Conservation (phyloP, 805 yeast species). For the Saccharomycopsis schoenii region DNA sequence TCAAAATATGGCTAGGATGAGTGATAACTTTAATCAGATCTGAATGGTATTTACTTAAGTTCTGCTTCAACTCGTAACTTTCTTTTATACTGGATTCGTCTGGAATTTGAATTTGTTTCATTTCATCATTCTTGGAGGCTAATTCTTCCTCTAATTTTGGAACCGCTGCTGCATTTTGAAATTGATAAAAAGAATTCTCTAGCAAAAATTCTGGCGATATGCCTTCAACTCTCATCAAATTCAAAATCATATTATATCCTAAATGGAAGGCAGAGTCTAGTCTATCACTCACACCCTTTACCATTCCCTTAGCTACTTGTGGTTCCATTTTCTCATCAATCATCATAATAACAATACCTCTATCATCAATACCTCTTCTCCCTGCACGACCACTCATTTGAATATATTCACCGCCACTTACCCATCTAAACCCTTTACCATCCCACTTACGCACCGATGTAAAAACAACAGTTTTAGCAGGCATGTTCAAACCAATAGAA, state of each 20-base stretch:
- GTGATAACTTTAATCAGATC: slow-evolving; percentile 77
- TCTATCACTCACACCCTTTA: slow-evolving; percentile 96
- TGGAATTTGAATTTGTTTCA: slow-evolving; percentile 46
- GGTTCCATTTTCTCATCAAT: slow-evolving; percentile 99
- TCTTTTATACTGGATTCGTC: slow-evolving; percentile 70
- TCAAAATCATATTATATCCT: slow-evolving; percentile 95
- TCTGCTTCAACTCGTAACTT: slow-evolving; percentile 72
- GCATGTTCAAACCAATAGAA: slow-evolving; percentile 97
- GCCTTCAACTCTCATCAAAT: slow-evolving; percentile 94
- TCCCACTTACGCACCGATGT: slow-evolving; percentile 98
- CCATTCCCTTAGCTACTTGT: slow-evolving; percentile 98
- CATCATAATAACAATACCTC: slow-evolving; percentile 99
- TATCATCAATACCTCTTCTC: slow-evolving; percentile 97
- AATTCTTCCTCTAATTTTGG: slow-evolving; percentile 71
- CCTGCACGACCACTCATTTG: slow-evolving; percentile 99
- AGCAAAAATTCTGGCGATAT: slow-evolving; percentile 97
- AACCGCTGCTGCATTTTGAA: slow-evolving; percentile 85
- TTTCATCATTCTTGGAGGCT: slow-evolving; percentile 40
- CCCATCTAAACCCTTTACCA: slow-evolving; percentile 97
- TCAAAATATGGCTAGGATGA: slow-evolving; percentile 81
- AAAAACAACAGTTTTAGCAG: slow-evolving; percentile 97
- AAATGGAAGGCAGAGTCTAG: slow-evolving; percentile 95
- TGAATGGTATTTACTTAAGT: slow-evolving; percentile 55
- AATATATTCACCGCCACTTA: slow-evolving; percentile 97
- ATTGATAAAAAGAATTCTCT: slow-evolving; percentile 88